These are phyloP conservation scores for Ophiostoma piceae DNA, from an alignment of 2,329 filamentous ascomycete species.

Conservation along the genomic window DNA sequence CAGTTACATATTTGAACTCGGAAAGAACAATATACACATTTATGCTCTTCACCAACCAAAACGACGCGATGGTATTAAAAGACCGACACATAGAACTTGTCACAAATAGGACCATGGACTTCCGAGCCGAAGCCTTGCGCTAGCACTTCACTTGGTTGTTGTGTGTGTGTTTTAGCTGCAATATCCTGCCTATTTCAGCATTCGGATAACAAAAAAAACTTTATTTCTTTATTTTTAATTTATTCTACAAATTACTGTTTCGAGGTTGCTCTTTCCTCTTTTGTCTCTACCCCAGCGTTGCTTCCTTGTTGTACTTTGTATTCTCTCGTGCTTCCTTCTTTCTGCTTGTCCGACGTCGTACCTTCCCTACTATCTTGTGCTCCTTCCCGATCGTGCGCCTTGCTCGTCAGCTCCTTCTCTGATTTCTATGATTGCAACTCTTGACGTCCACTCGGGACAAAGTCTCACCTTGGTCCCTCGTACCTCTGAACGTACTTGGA, in stretches of 20 bases:
- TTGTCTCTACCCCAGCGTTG: not conserved
- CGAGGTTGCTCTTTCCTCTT: not conserved
- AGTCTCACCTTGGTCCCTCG: not conserved
- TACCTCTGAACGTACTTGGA: not conserved
- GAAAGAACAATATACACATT: too few species aligned
- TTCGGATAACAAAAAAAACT: too few species aligned
- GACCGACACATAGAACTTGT: too few species aligned
- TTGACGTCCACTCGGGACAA: not conserved
- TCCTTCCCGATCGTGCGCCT: not conserved
- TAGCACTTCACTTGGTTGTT: too few species aligned
- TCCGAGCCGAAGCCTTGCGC: too few species aligned
- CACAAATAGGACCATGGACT: too few species aligned
- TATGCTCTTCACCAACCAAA: too few species aligned
- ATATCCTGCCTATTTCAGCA: too few species aligned
- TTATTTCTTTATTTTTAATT: too few species aligned
- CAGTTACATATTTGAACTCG: too few species aligned
- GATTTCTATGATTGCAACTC: not conserved
- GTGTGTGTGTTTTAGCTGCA: too few species aligned
- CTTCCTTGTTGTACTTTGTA: not conserved
- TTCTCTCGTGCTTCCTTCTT: not conserved
- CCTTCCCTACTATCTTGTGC: not conserved
- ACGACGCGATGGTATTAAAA: too few species aligned
- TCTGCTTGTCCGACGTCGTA: not conserved
- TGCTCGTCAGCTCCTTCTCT: not conserved
- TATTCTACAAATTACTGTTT: not conserved